Evolutionary conservation across 768 basidiomycete species (phyloP).

Genomic region (Suillus bovinus): DNA sequence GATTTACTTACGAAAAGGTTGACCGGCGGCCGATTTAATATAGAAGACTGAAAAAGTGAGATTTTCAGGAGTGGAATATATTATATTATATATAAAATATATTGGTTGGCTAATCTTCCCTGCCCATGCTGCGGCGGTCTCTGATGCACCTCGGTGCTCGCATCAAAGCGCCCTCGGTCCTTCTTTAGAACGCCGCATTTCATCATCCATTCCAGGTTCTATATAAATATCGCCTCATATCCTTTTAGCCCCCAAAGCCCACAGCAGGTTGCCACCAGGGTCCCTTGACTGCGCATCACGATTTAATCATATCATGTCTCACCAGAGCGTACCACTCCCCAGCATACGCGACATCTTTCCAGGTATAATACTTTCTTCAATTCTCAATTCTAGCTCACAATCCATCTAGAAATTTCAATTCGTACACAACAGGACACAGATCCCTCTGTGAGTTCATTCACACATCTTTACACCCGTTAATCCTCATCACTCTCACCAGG

Average conservation of each 20-base stretch:
- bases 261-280: background rate
- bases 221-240: conserved; percentile 15
- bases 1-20: conserved; percentile 15
- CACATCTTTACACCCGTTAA: no score
- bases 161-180: conserved; percentile 25
- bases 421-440: conserved; percentile 1
- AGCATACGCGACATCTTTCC: conserved; percentile 60
- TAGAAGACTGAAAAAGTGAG: conserved; percentile 13
- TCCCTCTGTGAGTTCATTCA: background rate
- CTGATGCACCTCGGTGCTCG: conserved; percentile 9
- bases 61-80: conserved; percentile 21
- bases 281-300: background rate
- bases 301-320: conserved; percentile 19
- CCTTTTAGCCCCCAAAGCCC: conserved; percentile 9
- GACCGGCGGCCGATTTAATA: conserved; percentile 20
- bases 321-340: conserved; percentile 39
- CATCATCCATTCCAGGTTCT: conserved; percentile 15
- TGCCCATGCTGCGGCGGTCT: no score
- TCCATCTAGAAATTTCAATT: background rate
- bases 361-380: conserved; percentile 31
- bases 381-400: background rate
- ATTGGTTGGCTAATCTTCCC: no score
- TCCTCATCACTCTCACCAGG: background rate
- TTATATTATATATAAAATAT: no score
- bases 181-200: conserved; percentile 22